Base-by-base conservation (phyloP, 768 basidiomycete genomes). In the Boletus barrowsii region DNA sequence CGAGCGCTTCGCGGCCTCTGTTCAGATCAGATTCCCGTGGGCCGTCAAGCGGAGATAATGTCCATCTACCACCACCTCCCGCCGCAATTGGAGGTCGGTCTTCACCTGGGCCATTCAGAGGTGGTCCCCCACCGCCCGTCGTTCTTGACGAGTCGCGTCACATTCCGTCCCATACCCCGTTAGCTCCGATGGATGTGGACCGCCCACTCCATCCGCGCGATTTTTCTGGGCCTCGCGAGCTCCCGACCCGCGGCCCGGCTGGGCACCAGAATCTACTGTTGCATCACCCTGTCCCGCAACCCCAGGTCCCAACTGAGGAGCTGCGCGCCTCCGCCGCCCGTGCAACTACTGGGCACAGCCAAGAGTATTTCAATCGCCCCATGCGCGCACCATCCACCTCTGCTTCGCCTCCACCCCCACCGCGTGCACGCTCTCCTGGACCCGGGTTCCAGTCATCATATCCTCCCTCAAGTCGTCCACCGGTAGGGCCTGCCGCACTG, bases 41-140 rank as follows among this genome's bases (percentile, higher is more conserved):
- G 4, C 82, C 83, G 0, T 59, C 66, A 0, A 65, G 61, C 8
- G 70, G 69, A 1, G 68, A 69, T 5, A 70, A 69, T 11, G 68
- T 76, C 15, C 70, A 82, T 1, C 75, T 88, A 4, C 85, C 87
- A 4, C 82, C 83, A 9, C 85, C 87, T 1, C 79, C 83, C 17
- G 78, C 78, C 42, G 74, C 75, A 2, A 68, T 74, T 43, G 69
- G 72, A 17, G 65, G 72, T 42, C 78, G 79, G n/a, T 76, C 79
- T 10, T 83, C 83, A 1, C 86, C 88, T 0, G 81, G 82, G 17
- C 90, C 90, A 13, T 93, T 91, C 75, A 75, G 90, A 57, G 90
- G 90, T 33, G 88, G 89, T 3, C 87, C 88, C 3, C 90, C 90
- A 0, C 90, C 90, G 7, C 90, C 90, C 11, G 86, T 92, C 39